Conservation (phyloP, 345 rosid genomes). For the Xanthoceras sorbifolium region DNA sequence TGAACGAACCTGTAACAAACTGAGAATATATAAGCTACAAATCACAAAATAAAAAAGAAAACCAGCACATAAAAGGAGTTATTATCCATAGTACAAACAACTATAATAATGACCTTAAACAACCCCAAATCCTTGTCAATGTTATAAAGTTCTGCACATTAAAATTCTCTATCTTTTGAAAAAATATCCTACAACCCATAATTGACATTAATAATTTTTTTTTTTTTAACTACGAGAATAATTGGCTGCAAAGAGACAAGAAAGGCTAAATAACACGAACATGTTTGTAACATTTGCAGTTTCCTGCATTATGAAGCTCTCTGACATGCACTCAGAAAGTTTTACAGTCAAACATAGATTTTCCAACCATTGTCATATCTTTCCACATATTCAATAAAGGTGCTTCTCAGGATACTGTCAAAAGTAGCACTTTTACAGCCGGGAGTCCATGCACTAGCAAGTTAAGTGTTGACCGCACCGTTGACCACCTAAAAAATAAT, state of each 20-base stretch:
- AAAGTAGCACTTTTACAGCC: background rate
- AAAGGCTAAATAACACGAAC: background rate
- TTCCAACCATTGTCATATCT: constrained; percentile 1
- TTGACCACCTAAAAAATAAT: no score
- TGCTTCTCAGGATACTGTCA: background rate
- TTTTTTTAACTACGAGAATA: background rate
- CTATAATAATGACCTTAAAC: background rate
- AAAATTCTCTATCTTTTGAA: background rate
- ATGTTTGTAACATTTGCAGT: background rate
- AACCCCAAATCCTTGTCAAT: background rate
- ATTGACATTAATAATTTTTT: background rate
- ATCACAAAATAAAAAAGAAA: background rate
- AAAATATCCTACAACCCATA: background rate
- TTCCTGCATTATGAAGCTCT: background rate
- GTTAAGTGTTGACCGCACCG: no score
- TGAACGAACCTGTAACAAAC: no score
- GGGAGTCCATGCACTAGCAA: background rate
- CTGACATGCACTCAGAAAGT: background rate
- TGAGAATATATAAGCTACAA: background rate
- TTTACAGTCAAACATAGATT: background rate
- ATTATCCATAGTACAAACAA: background rate
- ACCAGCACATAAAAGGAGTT: background rate
- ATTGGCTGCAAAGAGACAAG: background rate
- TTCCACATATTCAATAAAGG: background rate
- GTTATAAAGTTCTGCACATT: background rate